Evolutionary conservation across 2,329 filamentous ascomycete species (phyloP).

Genomic region (Fusarium graminum): DNA sequence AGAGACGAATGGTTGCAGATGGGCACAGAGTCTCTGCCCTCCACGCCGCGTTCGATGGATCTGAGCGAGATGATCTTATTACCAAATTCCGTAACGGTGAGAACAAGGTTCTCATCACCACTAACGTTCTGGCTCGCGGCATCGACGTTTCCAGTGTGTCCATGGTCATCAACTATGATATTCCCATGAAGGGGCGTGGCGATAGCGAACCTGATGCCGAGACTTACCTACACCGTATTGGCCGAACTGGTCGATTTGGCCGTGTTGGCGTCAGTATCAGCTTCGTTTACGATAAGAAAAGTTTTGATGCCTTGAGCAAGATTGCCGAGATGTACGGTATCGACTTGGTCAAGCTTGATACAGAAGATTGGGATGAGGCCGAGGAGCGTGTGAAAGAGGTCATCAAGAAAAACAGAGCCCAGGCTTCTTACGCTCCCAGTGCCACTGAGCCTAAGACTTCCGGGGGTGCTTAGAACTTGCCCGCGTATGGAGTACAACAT

Average conservation of each 20-base stretch:
- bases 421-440: constrained; percentile 65
- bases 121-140: constrained; percentile 94
- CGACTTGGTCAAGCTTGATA: constrained; percentile 83
- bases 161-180: constrained; percentile 98
- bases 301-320: constrained; percentile 81
- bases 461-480: constrained; percentile 51
- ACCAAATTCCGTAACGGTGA: constrained; percentile 87
- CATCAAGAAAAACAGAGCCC: constrained; percentile 77
- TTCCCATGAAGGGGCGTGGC: constrained; percentile 79
- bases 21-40: constrained; percentile 93
- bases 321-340: constrained; percentile 87
- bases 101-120: constrained; percentile 97
- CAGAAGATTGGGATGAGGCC: constrained; percentile 90
- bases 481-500: constrained; percentile 24
- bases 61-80: constrained; percentile 84
- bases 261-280: constrained; percentile 96
- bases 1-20: constrained; percentile 85
- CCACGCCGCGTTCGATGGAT: constrained; percentile 88
- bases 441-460: constrained; percentile 55
- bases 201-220: constrained; percentile 90
- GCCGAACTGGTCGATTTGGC: constrained; percentile 95
- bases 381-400: constrained; percentile 85
- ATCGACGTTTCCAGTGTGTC: constrained; percentile 93
- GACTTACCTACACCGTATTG: constrained; percentile 98
- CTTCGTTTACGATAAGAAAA: constrained; percentile 88